Evolutionary conservation across 1,139 yeast species (phyloP), one percentile per base, ranked within the genome.

Genomic region (Scheffersomyces illinoinensis): DNA sequence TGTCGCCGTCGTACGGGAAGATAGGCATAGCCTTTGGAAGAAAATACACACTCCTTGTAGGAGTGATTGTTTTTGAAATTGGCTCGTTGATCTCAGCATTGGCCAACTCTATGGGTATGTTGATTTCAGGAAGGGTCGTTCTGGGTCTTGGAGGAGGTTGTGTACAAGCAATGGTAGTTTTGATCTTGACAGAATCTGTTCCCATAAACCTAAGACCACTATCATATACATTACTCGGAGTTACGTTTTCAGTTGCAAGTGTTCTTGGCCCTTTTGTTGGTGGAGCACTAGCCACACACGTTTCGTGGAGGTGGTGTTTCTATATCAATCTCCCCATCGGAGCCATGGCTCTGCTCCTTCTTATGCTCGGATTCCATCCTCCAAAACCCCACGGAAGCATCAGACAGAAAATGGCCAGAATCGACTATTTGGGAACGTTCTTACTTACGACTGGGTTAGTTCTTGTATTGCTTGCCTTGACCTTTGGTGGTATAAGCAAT

Each of bases 221-320:
- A 59, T 75, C 83, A 49, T 80, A 81, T 70, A 81, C 85, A 2
- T 66, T 79, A 33, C 72, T 87, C 56, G 86, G 87, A 17, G 71
- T 80, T 24, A 79, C 86, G 0, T 87, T 85, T 71, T 81, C 87
- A 10, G 72, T 86, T 1, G 85, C 89, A 0, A 77, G 86, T 23
- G 88, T 81, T 3, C 68, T 82, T 50, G 93, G 93, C 1, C 93
- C 93, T 0, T 76, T 88, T 56, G 68, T 88, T 50, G 93, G 93
- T 33, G 93, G 93, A 43, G 87, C 88, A 0, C 83, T 88, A 64
- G 80, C 90, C 2, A 69, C 85, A 17, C 78, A 84, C 56, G 87
- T 85, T 1, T 76, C 86, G 19, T 90, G 95, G 95, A 79, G 95
- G 69, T 89, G 93, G 93, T 86, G 91, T 65, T 90, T 89, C 70